These are phyloP conservation scores for Claviceps sp. DNA, from an alignment of 2,329 filamentous ascomycete species.

Conservation along the genomic window DNA sequence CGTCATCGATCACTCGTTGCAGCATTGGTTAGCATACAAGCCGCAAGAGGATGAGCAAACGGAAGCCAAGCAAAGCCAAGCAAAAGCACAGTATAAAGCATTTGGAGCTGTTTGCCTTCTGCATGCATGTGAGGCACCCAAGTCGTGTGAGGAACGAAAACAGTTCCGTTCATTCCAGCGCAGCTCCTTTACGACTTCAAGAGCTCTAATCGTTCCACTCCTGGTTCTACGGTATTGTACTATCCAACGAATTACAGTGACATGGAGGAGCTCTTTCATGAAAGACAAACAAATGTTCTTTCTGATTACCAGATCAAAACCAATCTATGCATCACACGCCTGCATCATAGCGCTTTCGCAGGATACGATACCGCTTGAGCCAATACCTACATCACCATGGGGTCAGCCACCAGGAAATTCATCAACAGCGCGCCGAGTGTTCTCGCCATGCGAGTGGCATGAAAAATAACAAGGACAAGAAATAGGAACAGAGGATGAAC, in stretches of 20 bases:
- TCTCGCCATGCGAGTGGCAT: neutral
- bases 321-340: constrained; percentile 13
- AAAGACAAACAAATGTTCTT: neutral
- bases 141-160: neutral
- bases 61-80: neutral
- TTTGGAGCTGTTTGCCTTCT: constrained; percentile 3
- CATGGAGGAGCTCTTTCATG: neutral
- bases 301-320: neutral
- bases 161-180: neutral
- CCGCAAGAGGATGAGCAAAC: neutral
- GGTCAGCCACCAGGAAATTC: constrained; percentile 1
- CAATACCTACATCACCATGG: constrained; percentile 52
- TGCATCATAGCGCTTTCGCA: constrained; percentile 65
- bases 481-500: neutral
- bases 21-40: neutral
- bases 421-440: neutral
- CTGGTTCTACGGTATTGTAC: neutral
- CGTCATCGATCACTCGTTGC: neutral
- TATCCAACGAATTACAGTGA: neutral
- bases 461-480: neutral
- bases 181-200: neutral
- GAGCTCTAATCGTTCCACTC: neutral
- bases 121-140: neutral
- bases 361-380: constrained; percentile 75
- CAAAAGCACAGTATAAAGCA: neutral